Percentiles rank a stretch among this genome's conserved stretches.
Conservation (phyloP, 495 filamentous ascomycete species). For the Cryomyces antarcticus region DNA sequence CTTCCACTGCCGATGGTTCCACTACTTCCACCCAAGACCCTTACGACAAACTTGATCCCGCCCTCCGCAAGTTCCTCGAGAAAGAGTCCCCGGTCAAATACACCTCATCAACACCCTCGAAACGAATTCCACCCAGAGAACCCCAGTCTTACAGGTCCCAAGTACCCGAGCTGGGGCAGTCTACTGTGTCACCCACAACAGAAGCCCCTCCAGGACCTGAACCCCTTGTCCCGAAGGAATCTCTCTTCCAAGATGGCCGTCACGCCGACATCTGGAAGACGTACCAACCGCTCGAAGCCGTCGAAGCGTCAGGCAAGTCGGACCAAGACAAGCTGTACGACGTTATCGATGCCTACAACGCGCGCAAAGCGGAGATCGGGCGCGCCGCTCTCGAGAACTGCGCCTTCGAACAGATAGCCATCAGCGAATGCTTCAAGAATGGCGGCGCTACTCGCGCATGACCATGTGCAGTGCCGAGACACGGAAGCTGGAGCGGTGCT, state of each 20-base stretch:
- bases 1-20: conserved; percentile 17
- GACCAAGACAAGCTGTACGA: conserved; percentile 54
- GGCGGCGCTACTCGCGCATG: conserved; percentile 37
- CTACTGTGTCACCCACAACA: conserved; percentile 23
- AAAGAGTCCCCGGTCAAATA: conserved; percentile 40
- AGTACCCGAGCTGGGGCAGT: conserved; percentile 2
- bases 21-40: conserved; percentile 36
- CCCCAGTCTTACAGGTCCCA: conserved; percentile 5
- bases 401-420: conserved; percentile 56
- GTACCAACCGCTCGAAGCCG: conserved; percentile 45
- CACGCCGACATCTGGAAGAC: conserved; percentile 88
- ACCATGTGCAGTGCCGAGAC: conserved; percentile 61
- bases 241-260: conserved; percentile 58
- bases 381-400: conserved; percentile 84
- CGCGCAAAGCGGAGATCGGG: conserved; percentile 56
- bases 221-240: conserved; percentile 26
- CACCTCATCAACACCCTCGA: conserved; percentile 7
- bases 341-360: conserved; percentile 66
- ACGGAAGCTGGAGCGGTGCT: conserved; percentile 55
- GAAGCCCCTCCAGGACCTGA: conserved; percentile 1
- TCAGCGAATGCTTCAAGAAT: conserved; percentile 52
- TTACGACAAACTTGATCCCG: conserved; percentile 63
- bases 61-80: conserved; percentile 64
- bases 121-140: conserved; percentile 7
- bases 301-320: conserved; percentile 42